Evolutionary conservation across 192 early-diverging fungal species (phyloP), one percentile per base, ranked within the genome.

Genomic region (Podila minutissima): DNA sequence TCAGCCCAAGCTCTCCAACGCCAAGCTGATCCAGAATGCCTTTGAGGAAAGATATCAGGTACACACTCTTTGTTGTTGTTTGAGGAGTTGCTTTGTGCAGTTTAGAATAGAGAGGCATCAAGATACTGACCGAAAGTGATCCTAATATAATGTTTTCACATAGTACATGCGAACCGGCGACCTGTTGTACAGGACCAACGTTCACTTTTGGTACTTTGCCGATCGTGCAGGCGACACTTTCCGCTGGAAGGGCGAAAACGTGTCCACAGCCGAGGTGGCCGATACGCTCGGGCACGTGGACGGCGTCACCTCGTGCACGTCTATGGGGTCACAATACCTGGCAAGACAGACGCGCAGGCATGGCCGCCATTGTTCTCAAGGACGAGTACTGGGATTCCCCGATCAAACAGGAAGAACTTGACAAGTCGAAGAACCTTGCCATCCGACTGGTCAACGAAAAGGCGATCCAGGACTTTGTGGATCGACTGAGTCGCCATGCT

Each of bases 171-270:
- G 90, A 4, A 87, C 86, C 55, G 92, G 93, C 11, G 92, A 93
- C 74, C 62, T 92, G 22, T 63, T 93, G 6, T 84, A 85, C 46
- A 59, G 64, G 7, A 85, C 84, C 58, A 60, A 68, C n/a, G 84
- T 88, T 26, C 84, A 86, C 3, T 92, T 83, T 72, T 85, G 84
- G 66, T 90, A 87, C 72, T 93, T 94, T 83, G 86, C 86, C 9
- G 92, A 93, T 57, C 89, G 93, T 37, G 81, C 89, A 20, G 92
- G 93, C 9, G 92, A 94, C 53, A 91, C 93, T 11, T 94, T 88
- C 72, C 74, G 93, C 20, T 93, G 92, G 93, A 92, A 92, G 61
- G 84, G 87, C 4, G 89, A 90, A 67, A 89, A 90, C 62, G 89
- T 91, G 24, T 82, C 84, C 22, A 86, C 87, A 4, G 83, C 85